These are phyloP conservation scores for Eutypella sp. DNA, from an alignment of 2,329 filamentous ascomycete genomes.

Conservation along the genomic window DNA sequence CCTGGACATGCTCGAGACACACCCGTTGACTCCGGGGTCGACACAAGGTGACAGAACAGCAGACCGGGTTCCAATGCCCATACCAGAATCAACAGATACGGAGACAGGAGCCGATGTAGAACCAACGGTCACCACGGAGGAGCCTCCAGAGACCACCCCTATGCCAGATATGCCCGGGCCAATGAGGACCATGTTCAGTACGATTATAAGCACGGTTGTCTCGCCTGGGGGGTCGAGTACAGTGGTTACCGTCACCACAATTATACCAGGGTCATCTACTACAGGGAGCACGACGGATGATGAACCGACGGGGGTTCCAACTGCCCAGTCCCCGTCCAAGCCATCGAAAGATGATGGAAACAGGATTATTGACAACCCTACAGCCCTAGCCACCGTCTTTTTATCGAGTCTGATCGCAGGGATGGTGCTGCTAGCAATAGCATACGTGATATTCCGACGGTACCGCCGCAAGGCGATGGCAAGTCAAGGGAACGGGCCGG, in stretches of 20 bases:
- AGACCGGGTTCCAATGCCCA: neutral
- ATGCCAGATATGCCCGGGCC: too few relatives aligned
- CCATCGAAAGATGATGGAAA: neutral
- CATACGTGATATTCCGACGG: constrained; percentile 9
- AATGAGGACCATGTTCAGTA: neutral
- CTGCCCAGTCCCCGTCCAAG: neutral
- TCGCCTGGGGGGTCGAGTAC: neutral
- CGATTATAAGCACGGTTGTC: neutral
- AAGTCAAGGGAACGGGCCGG: neutral
- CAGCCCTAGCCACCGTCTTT: constrained; percentile 13
- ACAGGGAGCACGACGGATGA: neutral
- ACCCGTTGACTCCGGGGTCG: constrained; percentile 31
- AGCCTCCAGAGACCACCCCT: too few relatives aligned
- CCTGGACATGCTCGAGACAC: constrained; percentile 29
- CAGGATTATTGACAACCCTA: neutral
- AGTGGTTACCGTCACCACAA: neutral
- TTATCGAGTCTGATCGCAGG: constrained; percentile 17
- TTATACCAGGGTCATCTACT: neutral
- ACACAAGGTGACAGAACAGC: constrained; percentile 8
- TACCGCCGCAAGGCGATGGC: constrained; percentile 9
- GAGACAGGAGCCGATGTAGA: too few relatives aligned
- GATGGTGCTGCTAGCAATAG: constrained; percentile 11
- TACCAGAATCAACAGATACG: neutral
- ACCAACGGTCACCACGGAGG: neutral
- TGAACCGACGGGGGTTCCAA: neutral